Conservation (phyloP, 163 green algal species). For the Coccomyxa subellipsoidea region DNA sequence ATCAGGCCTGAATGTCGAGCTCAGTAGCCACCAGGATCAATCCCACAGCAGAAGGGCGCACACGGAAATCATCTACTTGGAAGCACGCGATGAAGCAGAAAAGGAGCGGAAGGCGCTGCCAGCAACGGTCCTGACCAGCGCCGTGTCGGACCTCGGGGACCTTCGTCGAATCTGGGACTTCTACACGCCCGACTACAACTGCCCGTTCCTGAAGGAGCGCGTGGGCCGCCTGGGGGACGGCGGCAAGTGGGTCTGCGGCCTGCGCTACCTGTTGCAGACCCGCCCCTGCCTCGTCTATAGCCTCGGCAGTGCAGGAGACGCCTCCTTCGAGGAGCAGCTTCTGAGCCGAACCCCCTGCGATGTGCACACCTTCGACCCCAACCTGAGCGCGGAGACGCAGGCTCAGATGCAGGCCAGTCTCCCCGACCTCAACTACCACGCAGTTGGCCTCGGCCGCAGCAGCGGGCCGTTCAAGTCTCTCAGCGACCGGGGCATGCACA, state of each 20-base stretch:
- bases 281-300: not conserved
- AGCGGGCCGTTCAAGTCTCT: not conserved
- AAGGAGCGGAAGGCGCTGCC: not conserved
- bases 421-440: not conserved
- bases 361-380: conserved; percentile 10
- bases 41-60: not conserved
- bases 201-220: not conserved
- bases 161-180: not conserved
- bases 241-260: conserved; percentile 2
- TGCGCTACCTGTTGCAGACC: not conserved
- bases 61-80: not conserved
- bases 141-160: not conserved
- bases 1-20: not conserved
- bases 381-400: not conserved
- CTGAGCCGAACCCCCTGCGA: not conserved
- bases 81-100: not conserved
- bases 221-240: not conserved
- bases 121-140: not conserved
- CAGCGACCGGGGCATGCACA: not conserved
- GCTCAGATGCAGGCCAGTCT: not conserved
- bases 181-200: not conserved
- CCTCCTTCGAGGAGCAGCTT: not conserved
- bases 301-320: not conserved
- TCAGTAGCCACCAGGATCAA: not conserved
- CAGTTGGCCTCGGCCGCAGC: not conserved